Percentiles rank a stretch among this genome's conserved stretches.
These are phyloP conservation scores for Trypanosoma cruzi DNA, from an alignment of 208 protist species.

Conservation along the genomic window DNA sequence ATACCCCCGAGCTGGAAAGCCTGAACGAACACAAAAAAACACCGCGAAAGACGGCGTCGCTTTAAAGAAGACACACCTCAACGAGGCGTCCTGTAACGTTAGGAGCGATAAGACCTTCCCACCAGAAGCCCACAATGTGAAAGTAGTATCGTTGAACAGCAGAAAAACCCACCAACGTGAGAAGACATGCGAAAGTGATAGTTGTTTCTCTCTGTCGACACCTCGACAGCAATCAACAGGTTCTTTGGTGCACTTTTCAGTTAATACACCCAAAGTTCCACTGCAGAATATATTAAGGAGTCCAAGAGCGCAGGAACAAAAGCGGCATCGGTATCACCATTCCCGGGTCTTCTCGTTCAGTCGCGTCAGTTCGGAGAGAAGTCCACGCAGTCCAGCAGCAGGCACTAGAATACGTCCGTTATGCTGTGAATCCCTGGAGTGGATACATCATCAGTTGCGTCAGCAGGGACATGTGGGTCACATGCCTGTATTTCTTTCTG, in stretches of 20 bases:
- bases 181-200: slow-evolving; percentile 14
- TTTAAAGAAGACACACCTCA: too few species aligned
- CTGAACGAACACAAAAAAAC: too few species aligned
- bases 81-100: too few species aligned
- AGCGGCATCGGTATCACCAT: background rate
- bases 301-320: background rate
- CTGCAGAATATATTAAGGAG: background rate
- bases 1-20: too few species aligned
- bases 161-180: background rate
- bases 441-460: background rate
- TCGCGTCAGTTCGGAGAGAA: slow-evolving; percentile 11
- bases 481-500: slow-evolving; percentile 6
- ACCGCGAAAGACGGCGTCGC: too few species aligned
- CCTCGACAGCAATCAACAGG: slow-evolving; percentile 12
- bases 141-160: too few species aligned
- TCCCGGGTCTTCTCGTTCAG: slow-evolving; percentile 12
- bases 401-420: background rate
- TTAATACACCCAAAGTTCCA: background rate
- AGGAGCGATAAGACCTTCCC: too few species aligned
- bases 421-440: slow-evolving; percentile 4
- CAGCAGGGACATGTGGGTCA: slow-evolving; percentile 1
- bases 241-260: slow-evolving; percentile 6
- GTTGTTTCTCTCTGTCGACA: slow-evolving; percentile 10
- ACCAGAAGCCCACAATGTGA: too few species aligned
- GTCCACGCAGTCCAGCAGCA: background rate